Conservation (phyloP, 2,329 filamentous ascomycete genomes). For the Arthroderma sp. region DNA sequence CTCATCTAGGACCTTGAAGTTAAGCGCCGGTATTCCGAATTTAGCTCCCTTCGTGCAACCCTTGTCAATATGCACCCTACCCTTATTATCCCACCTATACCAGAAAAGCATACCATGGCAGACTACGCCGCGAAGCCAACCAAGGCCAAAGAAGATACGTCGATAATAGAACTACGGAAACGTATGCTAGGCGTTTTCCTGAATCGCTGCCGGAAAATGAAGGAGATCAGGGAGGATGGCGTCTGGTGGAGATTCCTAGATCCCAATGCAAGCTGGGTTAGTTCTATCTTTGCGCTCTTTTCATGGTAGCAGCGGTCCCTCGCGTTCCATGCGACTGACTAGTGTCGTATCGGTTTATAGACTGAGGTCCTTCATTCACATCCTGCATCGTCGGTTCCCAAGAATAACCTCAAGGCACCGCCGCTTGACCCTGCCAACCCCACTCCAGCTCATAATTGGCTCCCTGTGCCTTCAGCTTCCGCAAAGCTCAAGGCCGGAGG, state of each 20-base stretch:
- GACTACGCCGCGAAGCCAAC: slow-evolving; percentile 97
- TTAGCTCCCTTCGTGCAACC: slow-evolving; percentile 77
- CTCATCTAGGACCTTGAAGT: slow-evolving; percentile 73
- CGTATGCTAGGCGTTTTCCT: slow-evolving; percentile 93
- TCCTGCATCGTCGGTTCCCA: slow-evolving; percentile 80
- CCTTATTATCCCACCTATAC: slow-evolving; percentile 88
- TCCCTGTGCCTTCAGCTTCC: slow-evolving; percentile 72
- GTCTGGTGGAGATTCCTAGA: slow-evolving; percentile 98
- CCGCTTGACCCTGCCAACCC: slow-evolving; percentile 91
- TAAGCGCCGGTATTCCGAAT: slow-evolving; percentile 88
- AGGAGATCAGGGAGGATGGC: slow-evolving; percentile 78
- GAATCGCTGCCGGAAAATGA: slow-evolving; percentile 87
- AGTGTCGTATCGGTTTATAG: slow-evolving; percentile 32
- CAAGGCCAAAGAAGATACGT: slow-evolving; percentile 91
- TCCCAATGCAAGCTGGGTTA: slow-evolving; percentile 95
- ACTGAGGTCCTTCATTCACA: slow-evolving; percentile 90
- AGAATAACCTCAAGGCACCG: slow-evolving; percentile 88
- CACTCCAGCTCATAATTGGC: slow-evolving; percentile 68
- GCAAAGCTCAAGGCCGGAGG: slow-evolving; percentile 60
- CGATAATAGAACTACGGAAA: slow-evolving; percentile 92
- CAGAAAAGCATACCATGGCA: slow-evolving; percentile 97
- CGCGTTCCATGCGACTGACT: neutral
- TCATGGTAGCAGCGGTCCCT: slow-evolving; percentile 15
- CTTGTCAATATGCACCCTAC: slow-evolving; percentile 88
- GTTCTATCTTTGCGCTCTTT: slow-evolving; percentile 13